phyloP scores from a whole-genome alignment of 805 yeast species.

The Candida silvicultrix region DNA sequence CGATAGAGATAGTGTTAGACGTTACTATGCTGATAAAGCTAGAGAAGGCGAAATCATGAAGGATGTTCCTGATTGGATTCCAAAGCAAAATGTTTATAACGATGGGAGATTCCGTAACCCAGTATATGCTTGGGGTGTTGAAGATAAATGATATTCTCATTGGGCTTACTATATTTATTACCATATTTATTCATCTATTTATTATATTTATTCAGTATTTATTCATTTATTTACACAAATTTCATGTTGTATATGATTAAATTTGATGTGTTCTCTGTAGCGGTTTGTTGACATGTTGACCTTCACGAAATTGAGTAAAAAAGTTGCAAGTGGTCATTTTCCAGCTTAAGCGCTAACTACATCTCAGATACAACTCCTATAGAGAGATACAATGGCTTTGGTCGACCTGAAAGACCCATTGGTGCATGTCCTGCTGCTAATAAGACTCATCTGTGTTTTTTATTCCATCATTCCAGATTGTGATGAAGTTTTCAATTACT shows the following conservation, averaged over 20 bases:
- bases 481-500: slow-evolving; percentile 87
- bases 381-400: not conserved
- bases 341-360: too few species aligned
- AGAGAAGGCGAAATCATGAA: slow-evolving; percentile 67
- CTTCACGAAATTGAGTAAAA: not conserved
- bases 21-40: slow-evolving; percentile 56
- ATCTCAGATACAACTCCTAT: not conserved
- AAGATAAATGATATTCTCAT: not conserved
- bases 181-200: slow-evolving; percentile 2
- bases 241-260: too few species aligned
- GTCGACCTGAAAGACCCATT: slow-evolving; percentile 3
- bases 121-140: slow-evolving; percentile 9
- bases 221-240: too few species aligned
- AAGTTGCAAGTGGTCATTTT: too few species aligned
- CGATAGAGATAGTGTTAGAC: slow-evolving; percentile 72
- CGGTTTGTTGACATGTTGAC: not conserved
- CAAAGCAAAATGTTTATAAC: slow-evolving; percentile 39
- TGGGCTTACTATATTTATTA: not conserved
- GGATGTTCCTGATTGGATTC: slow-evolving; percentile 58
- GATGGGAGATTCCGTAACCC: slow-evolving; percentile 33
- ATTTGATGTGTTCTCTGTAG: not conserved
- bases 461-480: slow-evolving; percentile 80
- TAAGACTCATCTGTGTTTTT: slow-evolving; percentile 36
- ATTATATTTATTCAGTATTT: slow-evolving; percentile 1
- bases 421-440: slow-evolving; percentile 16